Base-by-base conservation (phyloP, 2,329 filamentous ascomycete genomes). In the Emericellopsis atlantica region DNA sequence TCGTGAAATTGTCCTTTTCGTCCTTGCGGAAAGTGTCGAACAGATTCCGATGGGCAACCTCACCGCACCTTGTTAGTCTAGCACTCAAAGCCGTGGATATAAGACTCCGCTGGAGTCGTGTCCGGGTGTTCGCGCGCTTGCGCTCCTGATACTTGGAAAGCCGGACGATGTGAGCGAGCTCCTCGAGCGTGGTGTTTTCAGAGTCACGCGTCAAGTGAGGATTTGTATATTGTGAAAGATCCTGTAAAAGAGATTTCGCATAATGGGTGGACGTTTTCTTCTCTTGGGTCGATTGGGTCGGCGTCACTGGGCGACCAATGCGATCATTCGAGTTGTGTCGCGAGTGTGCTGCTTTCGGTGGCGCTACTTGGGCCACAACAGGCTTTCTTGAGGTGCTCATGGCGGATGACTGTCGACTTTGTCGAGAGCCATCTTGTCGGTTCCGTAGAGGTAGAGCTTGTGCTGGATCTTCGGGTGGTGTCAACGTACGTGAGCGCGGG, bases 111-210 rank as follows among this genome's bases (percentile, higher is more conserved):
- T 88, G 82, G 40, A 92, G 70, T 43, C 83, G 79, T 48, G 83
- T 69, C 49, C 84, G 74, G 36, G 80, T 83, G 54, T 81, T 80
- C 48, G 74, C 70, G 62, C 83, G 77, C 68, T 85, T 84, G 67
- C 82, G 81, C 68, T 86, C 81, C 61, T 90, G 84, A 57, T 88
- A 87, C 53, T 80, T 83, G 56, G 83, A 83, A 46, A 88, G 67
- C 45, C 83, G 78, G 48, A 87, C 81, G 51, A 89, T 62, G 58
- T 88, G 83, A 40, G 83, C 83, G 49, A 90, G 74, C 60, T 89
- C 83, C 53, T 84, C 78, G 45, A 90, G 67, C 12, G 79, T 82
- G 36, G 81, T 85, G 44, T 76, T 74, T 36, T 81, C 76, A 40
- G 69, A 69, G 45, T 81, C 75, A 32, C 72, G 69, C 38, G 72